Evolutionary conservation across 345 rosid genomes (phyloP).

Genomic region (Microcos paniculata): DNA sequence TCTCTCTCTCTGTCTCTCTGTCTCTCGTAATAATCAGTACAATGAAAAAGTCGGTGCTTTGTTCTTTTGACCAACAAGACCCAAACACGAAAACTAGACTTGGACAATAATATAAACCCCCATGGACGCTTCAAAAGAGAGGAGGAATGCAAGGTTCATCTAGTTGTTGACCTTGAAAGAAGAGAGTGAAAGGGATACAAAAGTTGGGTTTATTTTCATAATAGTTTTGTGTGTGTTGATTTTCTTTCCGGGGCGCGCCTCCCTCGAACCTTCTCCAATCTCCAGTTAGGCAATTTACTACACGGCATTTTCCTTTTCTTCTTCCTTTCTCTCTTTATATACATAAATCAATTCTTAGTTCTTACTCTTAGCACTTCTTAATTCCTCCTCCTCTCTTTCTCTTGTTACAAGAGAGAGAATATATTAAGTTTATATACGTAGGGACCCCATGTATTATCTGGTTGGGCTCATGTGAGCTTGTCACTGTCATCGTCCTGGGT

Average conservation of each 20-base stretch:
- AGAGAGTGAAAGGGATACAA: background rate
- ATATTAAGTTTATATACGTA: slow-evolving; percentile 18
- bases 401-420: slow-evolving; percentile 3
- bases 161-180: slow-evolving; percentile 27
- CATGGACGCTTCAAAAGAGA: slow-evolving; percentile 18
- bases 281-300: slow-evolving; percentile 13
- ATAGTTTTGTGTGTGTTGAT: background rate
- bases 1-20: background rate
- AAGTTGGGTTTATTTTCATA: too few species aligned
- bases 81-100: slow-evolving; percentile 5
- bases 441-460: slow-evolving; percentile 58
- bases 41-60: slow-evolving; percentile 25
- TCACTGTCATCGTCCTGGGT: slow-evolving; percentile 43
- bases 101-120: background rate
- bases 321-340: background rate
- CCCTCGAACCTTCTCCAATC: slow-evolving; percentile 37
- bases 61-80: slow-evolving; percentile 22
- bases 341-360: background rate
- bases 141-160: slow-evolving; percentile 12
- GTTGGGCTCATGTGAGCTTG: slow-evolving; percentile 63
- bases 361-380: background rate
- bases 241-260: background rate
- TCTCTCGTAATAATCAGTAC: background rate
- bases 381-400: background rate
- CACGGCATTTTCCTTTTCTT: background rate